Evolutionary conservation across 306 rosid genomes (phyloP).

Genomic region (Rubus parviflorus): DNA sequence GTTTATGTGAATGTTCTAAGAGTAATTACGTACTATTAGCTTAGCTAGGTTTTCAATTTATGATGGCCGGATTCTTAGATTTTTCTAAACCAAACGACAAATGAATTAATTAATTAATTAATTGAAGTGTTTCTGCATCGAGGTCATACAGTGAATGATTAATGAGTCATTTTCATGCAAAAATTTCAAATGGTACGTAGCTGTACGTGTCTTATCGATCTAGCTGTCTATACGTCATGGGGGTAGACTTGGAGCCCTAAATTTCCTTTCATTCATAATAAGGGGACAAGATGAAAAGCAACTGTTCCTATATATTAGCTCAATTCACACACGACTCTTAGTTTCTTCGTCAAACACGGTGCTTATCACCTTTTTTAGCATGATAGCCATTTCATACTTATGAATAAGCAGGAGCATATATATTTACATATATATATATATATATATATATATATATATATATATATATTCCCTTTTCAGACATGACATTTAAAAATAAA

Average conservation of each 20-base stretch:
- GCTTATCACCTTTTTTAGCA: neutral
- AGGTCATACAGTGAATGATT: no score
- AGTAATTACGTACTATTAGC: neutral
- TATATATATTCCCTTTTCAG: no score
- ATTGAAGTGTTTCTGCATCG: no score
- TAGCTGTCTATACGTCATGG: neutral
- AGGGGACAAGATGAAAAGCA: neutral
- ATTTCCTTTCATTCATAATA: neutral
- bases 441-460: no score
- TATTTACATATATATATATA: no score
- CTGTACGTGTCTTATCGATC: neutral
- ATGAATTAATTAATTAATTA: no score
- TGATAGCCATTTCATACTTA: neutral
- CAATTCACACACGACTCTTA: neutral
- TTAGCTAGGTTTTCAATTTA: neutral
- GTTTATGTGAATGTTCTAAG: neutral
- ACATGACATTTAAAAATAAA: no score
- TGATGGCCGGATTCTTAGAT: no score
- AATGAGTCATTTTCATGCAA: neutral
- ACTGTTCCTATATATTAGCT: neutral
- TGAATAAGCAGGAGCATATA: no score
- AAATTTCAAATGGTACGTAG: neutral
- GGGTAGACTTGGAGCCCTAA: no score
- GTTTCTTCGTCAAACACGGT: neutral
- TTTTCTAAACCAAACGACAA: no score